phyloP scores from a whole-genome alignment of 2,329 filamentous ascomycete genomes.

The Arthrobotrys megalospora region DNA sequence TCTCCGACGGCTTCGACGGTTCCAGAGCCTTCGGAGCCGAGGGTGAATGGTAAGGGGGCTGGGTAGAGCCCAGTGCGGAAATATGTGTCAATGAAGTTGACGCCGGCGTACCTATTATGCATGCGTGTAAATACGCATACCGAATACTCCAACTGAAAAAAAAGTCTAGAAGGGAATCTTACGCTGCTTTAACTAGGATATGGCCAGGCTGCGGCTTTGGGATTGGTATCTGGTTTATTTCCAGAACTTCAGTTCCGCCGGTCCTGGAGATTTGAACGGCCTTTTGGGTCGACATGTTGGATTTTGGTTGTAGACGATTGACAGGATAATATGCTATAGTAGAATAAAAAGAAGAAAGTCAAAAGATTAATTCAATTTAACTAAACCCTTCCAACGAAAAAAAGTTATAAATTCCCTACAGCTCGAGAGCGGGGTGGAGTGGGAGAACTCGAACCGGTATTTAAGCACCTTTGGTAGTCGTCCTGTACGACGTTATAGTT shows the following conservation, averaged over 20 bases:
- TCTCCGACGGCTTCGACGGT: slow-evolving; percentile 76
- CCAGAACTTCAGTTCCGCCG: slow-evolving; percentile 79
- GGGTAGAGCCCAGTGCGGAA: slow-evolving; percentile 88
- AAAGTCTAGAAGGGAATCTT: not conserved
- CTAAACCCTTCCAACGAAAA: no score
- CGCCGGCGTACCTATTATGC: slow-evolving; percentile 74
- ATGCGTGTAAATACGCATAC: not conserved
- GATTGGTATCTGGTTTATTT: slow-evolving; percentile 79
- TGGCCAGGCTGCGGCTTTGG: slow-evolving; percentile 79
- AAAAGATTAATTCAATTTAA: no score
- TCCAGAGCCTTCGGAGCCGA: slow-evolving; percentile 85
- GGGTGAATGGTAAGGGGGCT: slow-evolving; percentile 79
- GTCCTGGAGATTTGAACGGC: slow-evolving; percentile 80
- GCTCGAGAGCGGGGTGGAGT: not conserved
- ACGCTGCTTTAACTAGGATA: slow-evolving; percentile 83
- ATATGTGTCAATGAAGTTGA: slow-evolving; percentile 95
- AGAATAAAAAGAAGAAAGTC: not conserved
- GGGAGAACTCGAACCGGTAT: not conserved
- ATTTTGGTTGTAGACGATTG: slow-evolving; percentile 72
- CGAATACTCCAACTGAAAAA: not conserved
- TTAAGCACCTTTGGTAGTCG: slow-evolving; percentile 1
- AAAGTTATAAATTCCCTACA: no score
- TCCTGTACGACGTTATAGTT: not conserved
- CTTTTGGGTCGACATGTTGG: slow-evolving; percentile 67
- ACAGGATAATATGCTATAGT: not conserved